Evolutionary conservation across 768 basidiomycete genomes (phyloP).

Genomic region (Pisolithus tinctorius): DNA sequence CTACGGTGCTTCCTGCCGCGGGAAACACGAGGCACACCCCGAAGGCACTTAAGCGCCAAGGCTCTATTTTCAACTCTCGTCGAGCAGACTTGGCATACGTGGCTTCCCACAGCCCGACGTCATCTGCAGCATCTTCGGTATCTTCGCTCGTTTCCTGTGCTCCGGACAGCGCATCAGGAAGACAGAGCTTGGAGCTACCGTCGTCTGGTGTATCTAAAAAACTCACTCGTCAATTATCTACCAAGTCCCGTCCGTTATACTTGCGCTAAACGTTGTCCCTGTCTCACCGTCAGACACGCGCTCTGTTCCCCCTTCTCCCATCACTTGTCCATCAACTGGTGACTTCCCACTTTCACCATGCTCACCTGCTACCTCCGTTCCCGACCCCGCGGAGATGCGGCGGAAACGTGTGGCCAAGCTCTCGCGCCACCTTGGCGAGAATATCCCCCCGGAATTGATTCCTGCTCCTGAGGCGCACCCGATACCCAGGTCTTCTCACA

Average conservation of each 20-base stretch:
- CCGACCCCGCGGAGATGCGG: slow-evolving; percentile 28
- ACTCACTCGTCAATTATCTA: slow-evolving; percentile 8
- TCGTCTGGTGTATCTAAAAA: slow-evolving; percentile 15
- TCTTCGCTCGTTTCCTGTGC: slow-evolving; percentile 14
- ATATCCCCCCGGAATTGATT: slow-evolving; percentile 51
- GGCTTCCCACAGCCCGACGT: slow-evolving; percentile 11
- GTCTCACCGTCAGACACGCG: slow-evolving; percentile 8
- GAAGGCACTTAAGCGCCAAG: slow-evolving; percentile 23
- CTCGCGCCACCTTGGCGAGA: slow-evolving; percentile 50
- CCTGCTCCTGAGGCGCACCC: slow-evolving; percentile 18
- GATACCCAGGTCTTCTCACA: neutral
- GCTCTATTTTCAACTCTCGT: slow-evolving; percentile 24
- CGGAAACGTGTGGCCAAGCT: slow-evolving; percentile 54
- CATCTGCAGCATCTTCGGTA: slow-evolving; percentile 7
- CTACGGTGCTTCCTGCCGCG: slow-evolving; percentile 17
- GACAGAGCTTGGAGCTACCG: slow-evolving; percentile 8
- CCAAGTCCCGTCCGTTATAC: slow-evolving; percentile 16
- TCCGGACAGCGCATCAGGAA: neutral
- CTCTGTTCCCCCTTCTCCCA: slow-evolving; percentile 7
- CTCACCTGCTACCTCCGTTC: slow-evolving; percentile 12
- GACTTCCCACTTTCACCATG: slow-evolving; percentile 12
- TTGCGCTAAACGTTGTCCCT: slow-evolving; percentile 16
- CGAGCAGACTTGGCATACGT: slow-evolving; percentile 16
- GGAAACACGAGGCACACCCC: slow-evolving; percentile 8
- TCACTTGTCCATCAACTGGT: slow-evolving; percentile 5